phyloP scores from a whole-genome alignment of 2,329 filamentous ascomycete genomes.

The Alternaria sp. region DNA sequence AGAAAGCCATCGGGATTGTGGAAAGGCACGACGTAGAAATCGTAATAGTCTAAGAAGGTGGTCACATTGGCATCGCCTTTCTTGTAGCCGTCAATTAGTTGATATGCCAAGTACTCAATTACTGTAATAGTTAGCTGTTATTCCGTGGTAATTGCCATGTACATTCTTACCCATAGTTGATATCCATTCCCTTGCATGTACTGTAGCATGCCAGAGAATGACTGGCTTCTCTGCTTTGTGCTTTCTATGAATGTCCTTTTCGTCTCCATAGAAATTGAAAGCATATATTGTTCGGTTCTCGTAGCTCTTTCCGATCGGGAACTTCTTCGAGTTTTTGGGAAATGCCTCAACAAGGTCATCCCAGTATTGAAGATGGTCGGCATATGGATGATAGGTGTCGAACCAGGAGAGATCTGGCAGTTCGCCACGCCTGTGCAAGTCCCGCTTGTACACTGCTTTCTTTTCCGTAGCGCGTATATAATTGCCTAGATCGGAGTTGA shows the following conservation, averaged over 20 bases:
- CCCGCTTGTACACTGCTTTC: conserved; percentile 20
- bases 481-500: conserved; percentile 57
- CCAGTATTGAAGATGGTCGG: conserved; percentile 43
- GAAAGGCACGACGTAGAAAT: conserved; percentile 47
- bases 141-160: neutral
- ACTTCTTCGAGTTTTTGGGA: conserved; percentile 39
- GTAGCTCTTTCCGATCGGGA: conserved; percentile 40
- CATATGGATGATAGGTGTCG: conserved; percentile 43
- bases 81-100: conserved; percentile 42
- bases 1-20: conserved; percentile 48
- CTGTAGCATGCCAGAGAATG: conserved; percentile 47
- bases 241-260: conserved; percentile 22
- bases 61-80: conserved; percentile 39
- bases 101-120: conserved; percentile 44
- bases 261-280: conserved; percentile 38
- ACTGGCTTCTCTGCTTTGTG: conserved; percentile 34
- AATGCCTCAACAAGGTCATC: conserved; percentile 40
- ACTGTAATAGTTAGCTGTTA: conserved; percentile 8
- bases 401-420: conserved; percentile 53
- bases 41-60: conserved; percentile 38
- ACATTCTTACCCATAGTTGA: conserved; percentile 26
- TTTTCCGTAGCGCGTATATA: conserved; percentile 48
- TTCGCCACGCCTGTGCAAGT: conserved; percentile 42
- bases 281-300: conserved; percentile 44
- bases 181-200: conserved; percentile 43